Evolutionary conservation across 2,329 filamentous ascomycete species (phyloP), one percentile per base, ranked within the genome.

Genomic region (Venturia effusa): DNA sequence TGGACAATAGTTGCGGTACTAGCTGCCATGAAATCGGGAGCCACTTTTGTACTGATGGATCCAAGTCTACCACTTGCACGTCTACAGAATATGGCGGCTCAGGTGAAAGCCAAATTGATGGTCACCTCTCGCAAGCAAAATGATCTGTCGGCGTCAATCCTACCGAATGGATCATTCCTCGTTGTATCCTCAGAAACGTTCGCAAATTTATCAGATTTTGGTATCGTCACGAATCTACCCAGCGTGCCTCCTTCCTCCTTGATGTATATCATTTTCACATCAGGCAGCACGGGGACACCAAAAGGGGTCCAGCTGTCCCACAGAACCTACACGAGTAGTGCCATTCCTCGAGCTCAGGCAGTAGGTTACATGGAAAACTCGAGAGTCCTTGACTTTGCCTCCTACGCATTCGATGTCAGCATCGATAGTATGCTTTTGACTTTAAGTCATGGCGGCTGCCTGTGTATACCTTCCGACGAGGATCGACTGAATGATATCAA

Each of bases 201-300:
- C 43, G 39, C 22, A 10, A 48, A 45, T 51, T 19, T 40, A 4
- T 60, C 59, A 27, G 40, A 40, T 41, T 64, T 22, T 27, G 43
- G 64, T 34, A 19, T 64, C 3, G 39, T 65, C 10, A 62, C 62
- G 17, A 41, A 51, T 27, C 37, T 62, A 34, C 59, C 59, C 34
- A 40, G 34, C n/a, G 63, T 64, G 19, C 59, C 59, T 11, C 37
- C 54, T 0, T 77, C 80, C 0, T 77, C 84, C 15, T 71, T 90
- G 2, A 86, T 89, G 8, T 95, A 95, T 71, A 84, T 89, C n/a
- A 86, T 95, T 1, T 95, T 89, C 72, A 95, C 90, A 0, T 92
- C 89, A 27, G 92, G 92, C 3, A 93, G 88, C 45, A 95, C 90
- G 0, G 91, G 90, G 0, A 79, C 78, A 1, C 91, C 90, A 0